These are phyloP conservation scores for Cystofilobasidium bisporidii DNA, from an alignment of 768 basidiomycete genomes.

Conservation along the genomic window DNA sequence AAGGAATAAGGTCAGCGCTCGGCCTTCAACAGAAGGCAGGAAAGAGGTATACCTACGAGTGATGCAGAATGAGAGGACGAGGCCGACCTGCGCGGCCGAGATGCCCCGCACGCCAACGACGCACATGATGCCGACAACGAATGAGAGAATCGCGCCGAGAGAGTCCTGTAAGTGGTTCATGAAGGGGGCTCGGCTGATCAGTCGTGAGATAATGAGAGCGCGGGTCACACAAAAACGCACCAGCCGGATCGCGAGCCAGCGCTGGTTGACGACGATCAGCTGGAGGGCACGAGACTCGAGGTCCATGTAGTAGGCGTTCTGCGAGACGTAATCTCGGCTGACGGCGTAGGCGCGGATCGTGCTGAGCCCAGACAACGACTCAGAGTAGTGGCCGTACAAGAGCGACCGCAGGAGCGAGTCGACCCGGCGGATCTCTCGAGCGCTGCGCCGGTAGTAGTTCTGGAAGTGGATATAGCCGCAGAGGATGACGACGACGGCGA, in stretches of 20 bases:
- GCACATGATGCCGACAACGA: constrained; percentile 18
- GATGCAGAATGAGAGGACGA: constrained; percentile 13
- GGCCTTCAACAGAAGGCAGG: background rate
- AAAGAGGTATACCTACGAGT: background rate
- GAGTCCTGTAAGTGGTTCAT: background rate
- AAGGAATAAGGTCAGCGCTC: background rate
- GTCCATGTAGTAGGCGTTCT: constrained; percentile 65
- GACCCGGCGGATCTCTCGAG: constrained; percentile 31
- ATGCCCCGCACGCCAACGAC: constrained; percentile 17
- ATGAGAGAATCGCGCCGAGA: constrained; percentile 2
- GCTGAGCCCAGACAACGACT: constrained; percentile 72
- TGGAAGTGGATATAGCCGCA: constrained; percentile 34
- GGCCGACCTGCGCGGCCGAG: constrained; percentile 10
- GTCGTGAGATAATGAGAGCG: no score
- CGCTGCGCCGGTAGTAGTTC: constrained; percentile 55
- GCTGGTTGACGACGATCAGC: constrained; percentile 6
- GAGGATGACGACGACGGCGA: constrained; percentile 55
- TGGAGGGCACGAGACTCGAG: constrained; percentile 52
- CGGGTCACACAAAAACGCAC: background rate
- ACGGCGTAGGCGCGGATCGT: constrained; percentile 60
- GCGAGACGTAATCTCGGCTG: constrained; percentile 57
- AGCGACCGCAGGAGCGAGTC: constrained; percentile 64
- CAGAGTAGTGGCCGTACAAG: constrained; percentile 84
- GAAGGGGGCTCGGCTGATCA: no score
- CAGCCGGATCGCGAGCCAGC: constrained; percentile 12